Base-by-base conservation (phyloP, 768 basidiomycete genomes). In the Dioszegia hungarica region DNA sequence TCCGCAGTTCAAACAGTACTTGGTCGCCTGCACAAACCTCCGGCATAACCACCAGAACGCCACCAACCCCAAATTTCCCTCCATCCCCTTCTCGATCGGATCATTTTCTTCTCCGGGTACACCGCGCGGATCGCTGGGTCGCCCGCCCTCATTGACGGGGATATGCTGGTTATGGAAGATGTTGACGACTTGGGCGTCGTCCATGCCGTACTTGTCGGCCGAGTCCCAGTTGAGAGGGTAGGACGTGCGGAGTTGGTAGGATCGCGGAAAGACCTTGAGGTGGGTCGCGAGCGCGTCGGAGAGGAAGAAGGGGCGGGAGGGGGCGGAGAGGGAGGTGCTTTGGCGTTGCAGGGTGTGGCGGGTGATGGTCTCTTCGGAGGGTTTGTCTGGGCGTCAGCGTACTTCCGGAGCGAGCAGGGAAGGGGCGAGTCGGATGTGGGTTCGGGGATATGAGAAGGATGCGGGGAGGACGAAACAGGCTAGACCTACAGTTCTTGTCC, bases 1-100 rank as follows among this genome's bases (percentile, higher is more conserved):
- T 5, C 66, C 66, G 49, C 66, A 67, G 33, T 67, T 67, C 66
- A 60, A 57, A 41, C 67, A 68, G 37, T 65, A 65, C 33, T 63
- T 63, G 5, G 63, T 40, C 4, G 67, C 67, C 2, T 61, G 36
- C 25, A 56, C 48, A 31, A 68, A 68, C 25, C 67, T 27, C 28
- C 61, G 48, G 8, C 65, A 34, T 10, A 60, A 44, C 63, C 67
- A 68, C 29, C 52, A 43, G 36, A 68, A 68, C 1, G 63, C 56
- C 17, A 52, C 47, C 1, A 68, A 37, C 5, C 59, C 54, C 14
- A 65, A 44, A 53, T 68, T 68, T 5, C 29, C 20, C 39, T 50
- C 38, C 1, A 56, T 59, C 3, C 67, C 67, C 29, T 49, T 34
- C 11, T 24, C 57, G 17, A 65, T 31, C 3, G 67, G 67, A 58